phyloP scores from a whole-genome alignment of 2,329 filamentous ascomycete species.

The Westerdykella sp. region DNA sequence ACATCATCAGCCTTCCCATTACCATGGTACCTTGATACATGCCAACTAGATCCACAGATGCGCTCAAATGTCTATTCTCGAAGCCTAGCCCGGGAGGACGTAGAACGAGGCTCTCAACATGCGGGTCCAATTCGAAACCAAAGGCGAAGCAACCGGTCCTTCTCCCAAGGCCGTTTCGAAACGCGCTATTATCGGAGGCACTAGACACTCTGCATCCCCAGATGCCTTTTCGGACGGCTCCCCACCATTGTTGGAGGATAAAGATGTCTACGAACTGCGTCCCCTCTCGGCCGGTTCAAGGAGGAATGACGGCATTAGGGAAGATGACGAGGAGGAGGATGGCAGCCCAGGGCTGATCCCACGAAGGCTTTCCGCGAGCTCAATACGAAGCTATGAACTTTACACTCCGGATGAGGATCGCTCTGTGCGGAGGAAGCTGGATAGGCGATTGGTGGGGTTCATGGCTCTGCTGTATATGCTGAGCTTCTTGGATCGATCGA shows the following conservation, averaged over 20 bases:
- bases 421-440: slow-evolving; percentile 66
- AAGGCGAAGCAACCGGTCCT: too few relatives aligned
- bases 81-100: too few relatives aligned
- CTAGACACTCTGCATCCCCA: too few relatives aligned
- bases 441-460: slow-evolving; percentile 71
- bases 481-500: slow-evolving; percentile 79
- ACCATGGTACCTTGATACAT: too few relatives aligned
- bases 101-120: too few relatives aligned
- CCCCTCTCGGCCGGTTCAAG: slow-evolving; percentile 9
- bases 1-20: too few relatives aligned
- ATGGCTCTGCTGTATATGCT: slow-evolving; percentile 77
- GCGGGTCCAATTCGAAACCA: too few relatives aligned
- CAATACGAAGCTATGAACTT: slow-evolving; percentile 44
- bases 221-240: too few relatives aligned
- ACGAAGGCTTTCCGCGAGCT: slow-evolving; percentile 19
- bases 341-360: slow-evolving; percentile 16
- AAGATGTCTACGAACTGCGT: slow-evolving; percentile 22
- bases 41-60: too few relatives aligned
- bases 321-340: slow-evolving; percentile 20
- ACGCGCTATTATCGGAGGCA: too few relatives aligned
- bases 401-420: slow-evolving; percentile 66
- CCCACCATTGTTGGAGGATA: slow-evolving; percentile 7
- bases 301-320: slow-evolving; percentile 8
- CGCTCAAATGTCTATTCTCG: too few relatives aligned
- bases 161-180: too few relatives aligned